Base-by-base conservation (phyloP, 306 rosid species). In the Malus sieversii region DNA sequence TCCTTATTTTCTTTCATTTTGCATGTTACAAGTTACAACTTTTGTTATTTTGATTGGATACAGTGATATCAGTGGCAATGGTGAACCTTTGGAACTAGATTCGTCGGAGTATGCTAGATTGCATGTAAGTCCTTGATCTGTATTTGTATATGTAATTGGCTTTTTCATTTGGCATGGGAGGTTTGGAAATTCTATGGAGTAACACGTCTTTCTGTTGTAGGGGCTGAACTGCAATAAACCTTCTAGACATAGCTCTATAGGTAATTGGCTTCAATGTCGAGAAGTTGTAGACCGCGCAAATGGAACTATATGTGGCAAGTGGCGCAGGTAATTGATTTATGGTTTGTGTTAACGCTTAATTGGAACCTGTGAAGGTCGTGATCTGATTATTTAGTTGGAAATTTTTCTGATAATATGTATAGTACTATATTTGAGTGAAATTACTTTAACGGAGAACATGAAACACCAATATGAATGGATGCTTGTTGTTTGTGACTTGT, bases 231-330 rank as follows among this genome's bases (percentile, higher is more conserved):
- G 57, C 75, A 75, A 66, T 73, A 88, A 72, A 82, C 78, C 86
- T 62, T 71, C 71, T 67, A 81, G 76, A 78, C 35, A 61, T 33
- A 53, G 87, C 79, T 77, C 96, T 61, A 82, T 90, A 66, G 84
- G 91, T 74, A 94, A 94, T 80, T 94, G 98, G 96, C 89, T 94
- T 86, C 97, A 91, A 84, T 94, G 98, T 76, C 91, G 62, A 44
- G 89, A 79, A 75, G 83, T 86, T 79, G 74, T 86, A 38, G 86
- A 90, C 44, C 75, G 77, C 83, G 76, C 78, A 61, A 85, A 82
- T 8, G 87, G 86, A 84, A 79, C 74, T 60, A 79, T 78, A 45
- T 94, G 98, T 82, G 98, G 98, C 80, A 94, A 90, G 84, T 94
- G 96, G 96, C 97, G 96, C 80, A 88, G 97, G 98, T 90, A 85